Conservation (phyloP, 257 asterid genomes). For the Capsicum rhomboideum region DNA sequence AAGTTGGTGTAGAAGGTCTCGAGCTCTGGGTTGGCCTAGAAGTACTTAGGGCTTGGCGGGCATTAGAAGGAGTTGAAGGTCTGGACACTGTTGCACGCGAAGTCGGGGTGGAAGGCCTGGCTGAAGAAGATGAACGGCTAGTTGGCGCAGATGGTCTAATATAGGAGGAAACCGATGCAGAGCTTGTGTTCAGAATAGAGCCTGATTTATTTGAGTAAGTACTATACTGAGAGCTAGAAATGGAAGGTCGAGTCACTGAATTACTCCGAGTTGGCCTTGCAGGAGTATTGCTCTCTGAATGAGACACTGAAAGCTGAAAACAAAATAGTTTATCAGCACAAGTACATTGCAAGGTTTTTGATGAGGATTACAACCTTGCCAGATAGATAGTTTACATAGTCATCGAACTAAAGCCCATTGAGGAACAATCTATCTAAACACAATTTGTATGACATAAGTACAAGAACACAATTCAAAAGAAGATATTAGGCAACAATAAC, state of each 20-base stretch:
- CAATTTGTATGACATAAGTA: background rate
- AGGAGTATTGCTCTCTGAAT: constrained; percentile 67
- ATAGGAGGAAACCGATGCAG: constrained; percentile 92
- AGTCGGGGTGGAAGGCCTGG: constrained; percentile 87
- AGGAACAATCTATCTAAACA: background rate
- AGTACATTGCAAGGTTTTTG: background rate
- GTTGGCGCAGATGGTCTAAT: constrained; percentile 92
- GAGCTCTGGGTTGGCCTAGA: constrained; percentile 72
- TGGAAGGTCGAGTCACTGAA: constrained; percentile 81
- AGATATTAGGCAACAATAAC: background rate
- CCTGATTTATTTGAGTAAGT: constrained; percentile 60
- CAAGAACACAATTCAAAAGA: background rate
- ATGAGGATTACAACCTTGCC: background rate
- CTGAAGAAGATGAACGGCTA: constrained; percentile 55
- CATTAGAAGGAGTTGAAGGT: constrained; percentile 80
- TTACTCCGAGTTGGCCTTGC: constrained; percentile 68
- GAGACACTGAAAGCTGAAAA: constrained; percentile 85
- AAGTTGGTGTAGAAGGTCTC: constrained; percentile 96
- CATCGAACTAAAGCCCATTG: background rate
- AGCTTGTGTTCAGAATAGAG: constrained; percentile 81
- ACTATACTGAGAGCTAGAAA: constrained; percentile 61
- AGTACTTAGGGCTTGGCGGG: constrained; percentile 43
- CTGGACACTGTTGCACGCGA: constrained; percentile 61
- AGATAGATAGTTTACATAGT: background rate
- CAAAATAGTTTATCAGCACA: background rate